Percentiles rank a stretch among this genome's conserved stretches.
Conservation (phyloP, 805 yeast species). For the Kregervanrija pseudodelftensis region DNA sequence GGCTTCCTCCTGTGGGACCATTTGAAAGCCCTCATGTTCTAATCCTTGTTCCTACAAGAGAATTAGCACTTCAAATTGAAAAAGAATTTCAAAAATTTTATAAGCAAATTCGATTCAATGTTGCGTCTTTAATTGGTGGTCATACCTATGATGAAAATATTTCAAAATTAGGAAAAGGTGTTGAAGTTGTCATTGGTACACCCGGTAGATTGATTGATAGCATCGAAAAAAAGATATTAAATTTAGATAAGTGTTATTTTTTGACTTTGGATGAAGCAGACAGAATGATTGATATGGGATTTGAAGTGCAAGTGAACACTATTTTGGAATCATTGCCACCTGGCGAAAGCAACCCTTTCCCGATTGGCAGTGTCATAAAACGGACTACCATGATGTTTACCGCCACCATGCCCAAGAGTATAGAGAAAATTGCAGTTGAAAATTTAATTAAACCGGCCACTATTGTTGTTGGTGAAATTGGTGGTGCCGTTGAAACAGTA, state of each 20-base stretch:
- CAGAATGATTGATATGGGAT: slow-evolving; percentile 91
- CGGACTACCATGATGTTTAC: slow-evolving; percentile 85
- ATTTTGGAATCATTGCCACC: slow-evolving; percentile 52
- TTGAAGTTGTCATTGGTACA: slow-evolving; percentile 82
- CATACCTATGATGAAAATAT: slow-evolving; percentile 67
- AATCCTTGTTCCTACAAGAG: slow-evolving; percentile 88
- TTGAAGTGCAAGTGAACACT: slow-evolving; percentile 67
- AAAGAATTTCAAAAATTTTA: slow-evolving; percentile 40
- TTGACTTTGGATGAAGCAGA: slow-evolving; percentile 92
- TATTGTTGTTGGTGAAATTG: slow-evolving; percentile 61
- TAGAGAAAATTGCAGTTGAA: slow-evolving; percentile 57
- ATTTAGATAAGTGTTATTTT: slow-evolving; percentile 53
- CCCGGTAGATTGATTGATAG: slow-evolving; percentile 90
- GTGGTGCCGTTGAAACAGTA: slow-evolving; percentile 60
- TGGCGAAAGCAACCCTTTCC: slow-evolving; percentile 33
- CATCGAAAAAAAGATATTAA: slow-evolving; percentile 57
- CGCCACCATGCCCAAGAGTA: slow-evolving; percentile 79
- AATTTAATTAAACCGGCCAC: slow-evolving; percentile 58
- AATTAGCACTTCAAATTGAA: slow-evolving; percentile 82
- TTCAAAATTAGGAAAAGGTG: slow-evolving; percentile 50
- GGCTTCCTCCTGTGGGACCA: slow-evolving; percentile 35
- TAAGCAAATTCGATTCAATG: slow-evolving; percentile 32
- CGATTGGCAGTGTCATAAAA: slow-evolving; percentile 18
- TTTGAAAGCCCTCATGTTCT: slow-evolving; percentile 69
- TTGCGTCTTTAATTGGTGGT: slow-evolving; percentile 80